A percentile compares a stretch with the other conserved stretches of the same genome.
Evolutionary conservation across 306 rosid genomes (phyloP).

Genomic region (Quercus rubra): DNA sequence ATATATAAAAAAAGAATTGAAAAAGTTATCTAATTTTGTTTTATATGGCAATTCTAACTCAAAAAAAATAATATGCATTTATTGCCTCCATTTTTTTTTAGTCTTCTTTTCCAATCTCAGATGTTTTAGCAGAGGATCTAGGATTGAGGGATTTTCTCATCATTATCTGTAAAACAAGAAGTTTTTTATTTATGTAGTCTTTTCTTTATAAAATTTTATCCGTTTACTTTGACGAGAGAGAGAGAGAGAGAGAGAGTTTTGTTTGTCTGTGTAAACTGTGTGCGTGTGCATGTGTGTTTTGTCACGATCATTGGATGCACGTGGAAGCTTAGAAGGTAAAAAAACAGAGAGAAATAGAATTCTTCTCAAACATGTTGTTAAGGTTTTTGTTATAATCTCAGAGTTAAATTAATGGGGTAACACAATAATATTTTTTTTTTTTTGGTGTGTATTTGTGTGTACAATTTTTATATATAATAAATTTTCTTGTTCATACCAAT

Average conservation of each 20-base stretch:
- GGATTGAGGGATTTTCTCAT: slow-evolving; percentile 17
- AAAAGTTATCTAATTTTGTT: neutral
- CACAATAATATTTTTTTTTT: neutral
- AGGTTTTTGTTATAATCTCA: slow-evolving; percentile 17
- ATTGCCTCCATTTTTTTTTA: neutral
- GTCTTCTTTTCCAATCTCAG: slow-evolving; percentile 15
- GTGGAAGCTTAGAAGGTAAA: slow-evolving; percentile 47
- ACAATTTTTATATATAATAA: slow-evolving; percentile 20
- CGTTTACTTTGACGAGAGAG: slow-evolving; percentile 20
- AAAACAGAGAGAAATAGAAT: neutral
- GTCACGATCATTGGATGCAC: slow-evolving; percentile 56
- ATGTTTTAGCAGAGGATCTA: slow-evolving; percentile 37
- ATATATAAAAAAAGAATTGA: too few species aligned
- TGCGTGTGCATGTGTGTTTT: slow-evolving; percentile 22
- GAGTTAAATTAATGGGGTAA: slow-evolving; percentile 18
- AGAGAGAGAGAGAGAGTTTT: slow-evolving; percentile 4
- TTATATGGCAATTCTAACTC: neutral
- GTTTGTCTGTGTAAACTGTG: slow-evolving; percentile 4
- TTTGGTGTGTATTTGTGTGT: neutral
- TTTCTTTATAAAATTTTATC: neutral
- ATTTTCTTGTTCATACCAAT: slow-evolving; percentile 31
- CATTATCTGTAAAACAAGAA: neutral
- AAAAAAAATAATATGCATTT: neutral
- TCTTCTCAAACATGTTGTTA: slow-evolving; percentile 25
- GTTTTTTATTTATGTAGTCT: neutral